A percentile compares a stretch with the other conserved stretches of the same genome.
These are phyloP conservation scores for Hymenochaete sp. DNA, from an alignment of 1,284 basidiomycete species.

Conservation along the genomic window DNA sequence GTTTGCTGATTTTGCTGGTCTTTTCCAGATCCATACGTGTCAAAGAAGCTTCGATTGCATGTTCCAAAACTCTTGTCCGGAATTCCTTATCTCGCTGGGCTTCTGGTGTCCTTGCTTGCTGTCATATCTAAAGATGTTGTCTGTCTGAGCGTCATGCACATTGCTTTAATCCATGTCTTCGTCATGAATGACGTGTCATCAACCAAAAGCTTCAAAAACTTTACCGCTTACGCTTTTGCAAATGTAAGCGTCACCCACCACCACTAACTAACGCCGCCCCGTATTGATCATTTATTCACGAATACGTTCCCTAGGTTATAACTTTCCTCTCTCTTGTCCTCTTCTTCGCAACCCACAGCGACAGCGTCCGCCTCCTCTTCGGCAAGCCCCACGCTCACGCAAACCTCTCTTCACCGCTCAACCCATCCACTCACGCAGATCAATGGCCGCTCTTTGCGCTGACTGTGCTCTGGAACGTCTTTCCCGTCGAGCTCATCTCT, in stretches of 20 bases:
- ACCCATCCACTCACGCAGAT: too few species aligned
- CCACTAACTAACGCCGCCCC: background rate
- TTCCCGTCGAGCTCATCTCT: slow-evolving; percentile 13
- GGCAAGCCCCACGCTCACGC: too few species aligned
- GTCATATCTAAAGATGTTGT: too few species aligned
- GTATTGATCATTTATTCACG: background rate
- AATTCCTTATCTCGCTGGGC: background rate
- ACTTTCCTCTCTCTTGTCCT: slow-evolving; percentile 9
- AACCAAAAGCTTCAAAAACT: slow-evolving; percentile 5
- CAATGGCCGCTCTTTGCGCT: slow-evolving; percentile 15
- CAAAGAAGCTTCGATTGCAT: background rate
- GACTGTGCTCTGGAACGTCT: slow-evolving; percentile 13
- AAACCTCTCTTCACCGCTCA: too few species aligned
- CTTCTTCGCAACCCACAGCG: slow-evolving; percentile 4
- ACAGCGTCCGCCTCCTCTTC: background rate
- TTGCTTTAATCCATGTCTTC: slow-evolving; percentile 11
- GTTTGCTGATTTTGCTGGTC: background rate
- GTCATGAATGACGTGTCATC: slow-evolving; percentile 6
- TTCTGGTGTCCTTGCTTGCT: slow-evolving; percentile 3
- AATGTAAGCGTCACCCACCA: slow-evolving; percentile 2
- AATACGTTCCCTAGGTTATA: background rate
- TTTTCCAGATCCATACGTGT: slow-evolving; percentile 3
- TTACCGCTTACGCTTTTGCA: slow-evolving; percentile 4
- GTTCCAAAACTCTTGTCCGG: background rate
- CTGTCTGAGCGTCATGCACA: too few species aligned